Evolutionary conservation across 441 rosid species (phyloP), one percentile per base, ranked within the genome.

Genomic region (Eruca vesicaria): DNA sequence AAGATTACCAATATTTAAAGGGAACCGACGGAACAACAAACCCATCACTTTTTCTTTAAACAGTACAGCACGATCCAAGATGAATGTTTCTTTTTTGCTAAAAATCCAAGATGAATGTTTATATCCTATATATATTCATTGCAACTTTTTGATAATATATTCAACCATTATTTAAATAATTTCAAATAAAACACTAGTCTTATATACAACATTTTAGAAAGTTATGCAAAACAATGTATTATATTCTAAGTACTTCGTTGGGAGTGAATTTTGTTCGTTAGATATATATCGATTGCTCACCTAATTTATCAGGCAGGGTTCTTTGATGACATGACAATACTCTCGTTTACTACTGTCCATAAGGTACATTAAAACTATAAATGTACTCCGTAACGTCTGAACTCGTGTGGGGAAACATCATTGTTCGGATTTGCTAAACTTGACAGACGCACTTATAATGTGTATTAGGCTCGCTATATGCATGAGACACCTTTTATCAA

Each of bases 41-140:
- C 48, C 66, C 66, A 61, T 61, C 43, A 61, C 64, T 60, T 15
- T 58, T 29, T 59, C 41, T 59, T 10, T 29, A 8, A 59, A 59
- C 64, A 31, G 21, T 16, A 59, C 64, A 31, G 21, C 6, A 59
- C 19, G 58, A 53, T 53, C 58, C 58, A 53, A 20, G n/a, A 20
- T 26, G 29, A 52, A 4, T n/a, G n/a, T n/a, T n/a, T n/a, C n/a
- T n/a, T n/a, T n/a, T n/a, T n/a, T n/a, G n/a, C n/a, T n/a, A n/a
- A n/a, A n/a, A n/a, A 53, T 53, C 58, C 58, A 53, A 20, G n/a
- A 20, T 23, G 26, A 29, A 29, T 58, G 63, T 15, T 26, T 57
- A 58, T 7, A 12, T 29, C 61, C 10, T 56, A 14, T 28, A 58
- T 28, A 58, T 57, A 23, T 23, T 23, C 20, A 59, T 19, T 60